Base-by-base conservation (phyloP, 768 basidiomycete species). In the Tulasnella sp. region DNA sequence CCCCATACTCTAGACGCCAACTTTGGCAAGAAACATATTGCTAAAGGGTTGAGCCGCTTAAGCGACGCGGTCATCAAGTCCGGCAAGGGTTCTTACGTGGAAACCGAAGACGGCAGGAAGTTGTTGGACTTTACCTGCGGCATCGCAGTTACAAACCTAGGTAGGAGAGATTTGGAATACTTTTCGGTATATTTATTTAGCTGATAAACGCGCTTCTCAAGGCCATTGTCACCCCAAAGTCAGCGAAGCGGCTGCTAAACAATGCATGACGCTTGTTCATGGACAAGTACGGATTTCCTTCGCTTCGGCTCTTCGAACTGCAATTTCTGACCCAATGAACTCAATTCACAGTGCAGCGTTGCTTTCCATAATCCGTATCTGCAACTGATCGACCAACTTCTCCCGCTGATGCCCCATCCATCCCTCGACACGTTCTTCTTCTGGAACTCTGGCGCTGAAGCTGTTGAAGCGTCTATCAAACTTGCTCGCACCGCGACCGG, bases 371-470 rank as follows among this genome's bases (percentile, higher is more conserved):
- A 88, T 80, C 94, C 95, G 0, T 95, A 97, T 84, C 88, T 98
- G 26, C 87, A 90, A 73, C 92, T 98, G 81, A 92, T 98, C 82
- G 89, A 97, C 83, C 89, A 88, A 76, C 88, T 98, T 9, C 85
- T 97, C 16, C 93, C 95, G 0, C 85, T 92, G 78, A 96, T 99
- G 95, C 96, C 96, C 2, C 86, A 96, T 84, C 88, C 91, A 0
- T 96, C 95, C 0, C 88, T 99, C 42, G 93, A 97, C 83, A 94
- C 94, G 35, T 98, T 98, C 88, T 98, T 96, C 89, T 94, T 98
- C 85, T 94, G 93, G 93, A 98, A 94, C 86, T 96, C 95, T 2
- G 97, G 97, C 2, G 91, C 94, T 0, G 97, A 99, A 84, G 97
- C 96, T 0, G 88, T 95, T 67, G 96, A 98, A 84, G 94, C 91